A percentile compares a stretch with the other conserved stretches of the same genome.
Evolutionary conservation across 2,329 filamentous ascomycete genomes (phyloP).

Genomic region (Beauveria sp.): DNA sequence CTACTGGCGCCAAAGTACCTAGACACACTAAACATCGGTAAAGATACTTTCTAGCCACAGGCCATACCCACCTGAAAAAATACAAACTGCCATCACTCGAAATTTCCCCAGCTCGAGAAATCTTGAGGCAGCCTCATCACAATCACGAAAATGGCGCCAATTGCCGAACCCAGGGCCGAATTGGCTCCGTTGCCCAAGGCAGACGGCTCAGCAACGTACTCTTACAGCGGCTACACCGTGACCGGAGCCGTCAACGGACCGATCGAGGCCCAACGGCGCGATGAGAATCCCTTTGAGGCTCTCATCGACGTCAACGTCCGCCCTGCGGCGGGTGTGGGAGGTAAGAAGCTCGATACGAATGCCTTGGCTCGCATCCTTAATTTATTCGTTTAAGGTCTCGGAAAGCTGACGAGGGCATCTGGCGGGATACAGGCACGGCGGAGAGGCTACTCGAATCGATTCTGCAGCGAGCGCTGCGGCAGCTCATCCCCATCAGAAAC

Average conservation of each 20-base stretch:
- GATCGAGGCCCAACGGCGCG: conserved; percentile 78
- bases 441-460: conserved; percentile 78
- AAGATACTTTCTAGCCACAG: neutral
- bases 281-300: conserved; percentile 88
- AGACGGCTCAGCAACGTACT: conserved; percentile 74
- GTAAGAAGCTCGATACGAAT: conserved; percentile 33
- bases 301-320: conserved; percentile 84
- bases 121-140: conserved; percentile 4
- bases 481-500: conserved; percentile 65
- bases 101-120: neutral
- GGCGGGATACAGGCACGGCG: conserved; percentile 48
- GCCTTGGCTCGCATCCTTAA: neutral
- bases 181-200: conserved; percentile 58
- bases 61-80: conserved; percentile 1
- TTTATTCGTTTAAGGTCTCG: too few species aligned
- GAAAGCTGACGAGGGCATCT: neutral
- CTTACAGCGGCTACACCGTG: conserved; percentile 69
- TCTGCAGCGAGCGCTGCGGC: conserved; percentile 62
- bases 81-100: neutral
- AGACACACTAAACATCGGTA: neutral
- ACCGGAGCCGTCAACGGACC: conserved; percentile 87
- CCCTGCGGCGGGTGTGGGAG: conserved; percentile 76
- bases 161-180: conserved; percentile 41
- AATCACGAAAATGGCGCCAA: conserved; percentile 33
- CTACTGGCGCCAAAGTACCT: neutral